Conservation (phyloP, 2,329 filamentous ascomycete genomes). For the Microdochium nivale region DNA sequence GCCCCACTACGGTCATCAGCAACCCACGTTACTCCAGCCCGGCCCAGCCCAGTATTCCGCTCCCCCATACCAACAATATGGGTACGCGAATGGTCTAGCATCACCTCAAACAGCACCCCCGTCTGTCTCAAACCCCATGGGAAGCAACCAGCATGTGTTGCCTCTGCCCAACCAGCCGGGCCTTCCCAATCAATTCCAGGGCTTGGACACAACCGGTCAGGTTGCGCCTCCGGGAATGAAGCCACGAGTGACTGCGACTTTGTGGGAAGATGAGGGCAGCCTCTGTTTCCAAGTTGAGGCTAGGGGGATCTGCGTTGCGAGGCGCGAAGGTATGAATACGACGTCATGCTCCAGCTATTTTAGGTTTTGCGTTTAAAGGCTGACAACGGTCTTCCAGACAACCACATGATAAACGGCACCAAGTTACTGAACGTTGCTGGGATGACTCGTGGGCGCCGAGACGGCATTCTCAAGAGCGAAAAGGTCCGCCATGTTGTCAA, state of each 20-base stretch:
- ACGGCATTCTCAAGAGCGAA: constrained; percentile 96
- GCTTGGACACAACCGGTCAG: constrained; percentile 81
- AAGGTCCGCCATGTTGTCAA: constrained; percentile 96
- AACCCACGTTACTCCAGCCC: constrained; percentile 67
- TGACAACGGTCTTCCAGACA: constrained; percentile 49
- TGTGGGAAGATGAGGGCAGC: constrained; percentile 98
- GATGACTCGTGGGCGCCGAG: constrained; percentile 91
- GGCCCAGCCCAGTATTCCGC: constrained; percentile 60
- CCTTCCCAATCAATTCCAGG: constrained; percentile 49
- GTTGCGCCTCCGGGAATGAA: constrained; percentile 90
- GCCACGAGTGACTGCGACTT: constrained; percentile 86
- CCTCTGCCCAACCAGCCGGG: constrained; percentile 47
- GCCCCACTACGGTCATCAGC: constrained; percentile 70
- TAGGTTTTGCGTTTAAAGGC: not conserved
- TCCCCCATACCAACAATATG: constrained; percentile 61
- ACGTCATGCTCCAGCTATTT: not conserved
- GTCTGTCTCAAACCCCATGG: constrained; percentile 63
- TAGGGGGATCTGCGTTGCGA: constrained; percentile 88
- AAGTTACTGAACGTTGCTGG: constrained; percentile 95
- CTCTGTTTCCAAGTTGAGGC: constrained; percentile 97
- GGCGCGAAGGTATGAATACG: constrained; percentile 65
- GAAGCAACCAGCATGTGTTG: constrained; percentile 52
- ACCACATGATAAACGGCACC: constrained; percentile 98
- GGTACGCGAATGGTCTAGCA: constrained; percentile 67
- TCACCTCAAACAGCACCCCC: constrained; percentile 67